Conservation (phyloP, 1,284 basidiomycete species). For the Leccinum griseonigrum region DNA sequence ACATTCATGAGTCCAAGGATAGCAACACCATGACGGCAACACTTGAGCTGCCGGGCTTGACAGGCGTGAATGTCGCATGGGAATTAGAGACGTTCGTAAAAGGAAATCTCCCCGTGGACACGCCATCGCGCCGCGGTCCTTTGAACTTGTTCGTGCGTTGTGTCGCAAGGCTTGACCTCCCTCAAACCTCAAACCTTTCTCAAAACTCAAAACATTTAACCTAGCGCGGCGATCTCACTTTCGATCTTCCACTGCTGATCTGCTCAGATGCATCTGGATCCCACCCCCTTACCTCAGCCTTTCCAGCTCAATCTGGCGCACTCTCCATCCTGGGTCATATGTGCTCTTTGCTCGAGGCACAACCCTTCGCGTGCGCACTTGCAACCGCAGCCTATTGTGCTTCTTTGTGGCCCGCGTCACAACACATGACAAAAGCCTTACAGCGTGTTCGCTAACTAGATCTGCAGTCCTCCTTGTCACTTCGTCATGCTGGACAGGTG, state of each 20-base stretch:
- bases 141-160: neutral
- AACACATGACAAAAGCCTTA: conserved; percentile 28
- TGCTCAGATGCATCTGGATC: conserved; percentile 3
- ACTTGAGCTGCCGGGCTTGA: conserved; percentile 28
- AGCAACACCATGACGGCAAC: conserved; percentile 36
- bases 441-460: conserved; percentile 25
- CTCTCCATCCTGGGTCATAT: conserved; percentile 11
- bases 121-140: conserved; percentile 17
- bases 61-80: conserved; percentile 22
- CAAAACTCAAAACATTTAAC: conserved; percentile 22
- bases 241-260: conserved; percentile 23
- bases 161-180: conserved; percentile 1
- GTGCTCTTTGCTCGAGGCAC: conserved; percentile 4
- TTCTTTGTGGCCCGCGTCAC: conserved; percentile 30
- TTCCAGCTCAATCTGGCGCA: neutral
- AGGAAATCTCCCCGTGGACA: conserved; percentile 22
- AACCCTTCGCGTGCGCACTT: conserved; percentile 8
- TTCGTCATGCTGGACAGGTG: conserved; percentile 15
- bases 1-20: conserved; percentile 35
- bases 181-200: conserved; percentile 1
- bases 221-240: conserved; percentile 29
- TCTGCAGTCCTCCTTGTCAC: conserved; percentile 16
- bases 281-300: neutral
- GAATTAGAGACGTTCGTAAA: conserved; percentile 5
- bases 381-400: conserved; percentile 16